These are phyloP conservation scores for Chimonanthus salicifolius DNA, from an alignment of 164 flowering plant species.

Conservation along the genomic window DNA sequence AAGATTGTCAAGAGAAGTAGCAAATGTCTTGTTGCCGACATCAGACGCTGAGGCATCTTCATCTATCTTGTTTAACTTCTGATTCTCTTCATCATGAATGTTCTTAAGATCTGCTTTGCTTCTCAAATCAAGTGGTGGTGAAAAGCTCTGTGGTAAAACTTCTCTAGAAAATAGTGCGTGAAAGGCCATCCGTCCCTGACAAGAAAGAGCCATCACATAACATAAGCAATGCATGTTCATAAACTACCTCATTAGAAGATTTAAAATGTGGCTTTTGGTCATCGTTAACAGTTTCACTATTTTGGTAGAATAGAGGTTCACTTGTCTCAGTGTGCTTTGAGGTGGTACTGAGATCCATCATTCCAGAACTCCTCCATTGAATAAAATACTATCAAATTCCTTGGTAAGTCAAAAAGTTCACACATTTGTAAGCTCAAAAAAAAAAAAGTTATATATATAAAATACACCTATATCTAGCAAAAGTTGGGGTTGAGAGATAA, in stretches of 20 bases:
- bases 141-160: constrained; percentile 86
- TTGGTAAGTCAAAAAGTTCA: neutral
- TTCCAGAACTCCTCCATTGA: neutral
- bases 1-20: constrained; percentile 18
- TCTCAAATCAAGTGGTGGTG: constrained; percentile 39
- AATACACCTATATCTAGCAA: no score
- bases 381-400: neutral
- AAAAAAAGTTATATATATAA: no score
- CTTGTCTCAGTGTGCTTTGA: neutral
- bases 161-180: constrained; percentile 76
- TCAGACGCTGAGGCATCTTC: constrained; percentile 18
- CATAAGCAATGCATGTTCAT: constrained; percentile 6
- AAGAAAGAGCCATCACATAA: constrained; percentile 6
- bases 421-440: neutral
- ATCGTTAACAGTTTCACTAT: neutral
- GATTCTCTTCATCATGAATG: constrained; percentile 20
- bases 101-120: constrained; percentile 19
- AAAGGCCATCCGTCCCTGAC: constrained; percentile 91
- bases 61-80: constrained; percentile 16
- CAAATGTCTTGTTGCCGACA: constrained; percentile 34
- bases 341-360: neutral
- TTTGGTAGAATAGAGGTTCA: neutral
- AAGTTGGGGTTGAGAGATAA: no score
- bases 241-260: neutral
- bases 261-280: no score